Conservation (phyloP, 164 flowering plant genomes). For the Dillenia suffruticosa region DNA sequence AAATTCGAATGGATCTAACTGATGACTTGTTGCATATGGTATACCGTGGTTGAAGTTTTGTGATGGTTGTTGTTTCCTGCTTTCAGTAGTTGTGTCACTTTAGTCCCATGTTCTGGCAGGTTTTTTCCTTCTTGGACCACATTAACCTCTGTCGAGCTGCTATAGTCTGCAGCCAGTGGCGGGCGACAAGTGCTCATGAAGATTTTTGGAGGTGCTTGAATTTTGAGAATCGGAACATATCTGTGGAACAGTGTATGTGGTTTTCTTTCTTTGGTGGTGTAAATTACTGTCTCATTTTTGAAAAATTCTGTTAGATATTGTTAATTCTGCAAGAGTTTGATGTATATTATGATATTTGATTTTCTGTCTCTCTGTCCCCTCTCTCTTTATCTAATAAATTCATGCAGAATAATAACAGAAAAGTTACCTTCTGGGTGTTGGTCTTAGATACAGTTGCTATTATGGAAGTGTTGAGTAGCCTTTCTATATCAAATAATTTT, state of each 20-base stretch:
- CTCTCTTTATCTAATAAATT: too few species aligned
- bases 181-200: conserved; percentile 87
- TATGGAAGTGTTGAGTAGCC: too few species aligned
- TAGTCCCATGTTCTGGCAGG: conserved; percentile 34
- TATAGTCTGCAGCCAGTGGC: conserved; percentile 94
- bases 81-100: neutral
- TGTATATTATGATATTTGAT: too few species aligned
- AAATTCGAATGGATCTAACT: conserved; percentile 83
- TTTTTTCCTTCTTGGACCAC: conserved; percentile 88
- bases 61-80: neutral
- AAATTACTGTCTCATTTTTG: neutral
- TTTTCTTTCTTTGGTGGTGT: neutral
- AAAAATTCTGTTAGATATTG: too few species aligned
- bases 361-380: too few species aligned
- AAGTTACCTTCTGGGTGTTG: too few species aligned
- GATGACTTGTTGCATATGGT: conserved; percentile 98
- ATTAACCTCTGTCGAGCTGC: conserved; percentile 79
- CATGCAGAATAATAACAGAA: too few species aligned
- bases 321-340: too few species aligned
- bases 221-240: conserved; percentile 69
- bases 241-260: conserved; percentile 66
- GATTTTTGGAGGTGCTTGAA: conserved; percentile 92
- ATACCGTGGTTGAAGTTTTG: conserved; percentile 4
- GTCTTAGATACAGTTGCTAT: too few species aligned
- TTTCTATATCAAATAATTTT: too few species aligned